Evolutionary conservation across 495 filamentous ascomycete genomes (phyloP).

Genomic region (Polyplosphaeria fusca): DNA sequence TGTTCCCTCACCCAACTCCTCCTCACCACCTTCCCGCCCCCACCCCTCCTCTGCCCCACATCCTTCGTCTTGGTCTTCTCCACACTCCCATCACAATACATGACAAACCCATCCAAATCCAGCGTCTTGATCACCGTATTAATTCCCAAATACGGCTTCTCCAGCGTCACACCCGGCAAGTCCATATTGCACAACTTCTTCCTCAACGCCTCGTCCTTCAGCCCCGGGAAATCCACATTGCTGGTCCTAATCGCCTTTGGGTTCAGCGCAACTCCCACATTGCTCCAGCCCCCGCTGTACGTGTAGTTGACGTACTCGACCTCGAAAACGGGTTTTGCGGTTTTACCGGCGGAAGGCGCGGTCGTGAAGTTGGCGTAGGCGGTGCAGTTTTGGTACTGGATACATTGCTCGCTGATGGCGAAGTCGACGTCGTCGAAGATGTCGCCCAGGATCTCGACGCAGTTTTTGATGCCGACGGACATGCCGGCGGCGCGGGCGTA

Average conservation of each 20-base stretch:
- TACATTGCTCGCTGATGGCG: slow-evolving; percentile 25
- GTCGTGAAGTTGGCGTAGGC: slow-evolving; percentile 28
- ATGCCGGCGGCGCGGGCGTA: slow-evolving; percentile 17
- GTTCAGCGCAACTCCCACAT: slow-evolving; percentile 9
- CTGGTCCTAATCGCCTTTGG: slow-evolving; percentile 8
- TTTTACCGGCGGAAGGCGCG: slow-evolving; percentile 6
- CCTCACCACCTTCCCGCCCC: background rate
- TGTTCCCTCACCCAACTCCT: slow-evolving; percentile 19
- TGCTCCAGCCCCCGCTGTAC: slow-evolving; percentile 8
- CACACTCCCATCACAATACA: slow-evolving; percentile 26
- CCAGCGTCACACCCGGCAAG: slow-evolving; percentile 12
- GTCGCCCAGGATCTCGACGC: slow-evolving; percentile 25
- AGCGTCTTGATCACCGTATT: slow-evolving; percentile 28
- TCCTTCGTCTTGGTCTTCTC: slow-evolving; percentile 24
- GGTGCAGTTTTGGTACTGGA: slow-evolving; percentile 24
- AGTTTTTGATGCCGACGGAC: slow-evolving; percentile 29
- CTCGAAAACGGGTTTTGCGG: slow-evolving; percentile 25
- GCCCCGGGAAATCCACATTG: slow-evolving; percentile 19
- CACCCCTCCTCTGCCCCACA: slow-evolving; percentile 2
- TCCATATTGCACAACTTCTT: slow-evolving; percentile 25
- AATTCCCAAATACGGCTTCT: slow-evolving; percentile 24
- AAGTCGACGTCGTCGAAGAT: slow-evolving; percentile 28
- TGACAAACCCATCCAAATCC: slow-evolving; percentile 24
- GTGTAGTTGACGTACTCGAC: slow-evolving; percentile 26
- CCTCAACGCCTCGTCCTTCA: slow-evolving; percentile 22